Conservation (phyloP, 768 basidiomycete species). For the Vararia minispora region DNA sequence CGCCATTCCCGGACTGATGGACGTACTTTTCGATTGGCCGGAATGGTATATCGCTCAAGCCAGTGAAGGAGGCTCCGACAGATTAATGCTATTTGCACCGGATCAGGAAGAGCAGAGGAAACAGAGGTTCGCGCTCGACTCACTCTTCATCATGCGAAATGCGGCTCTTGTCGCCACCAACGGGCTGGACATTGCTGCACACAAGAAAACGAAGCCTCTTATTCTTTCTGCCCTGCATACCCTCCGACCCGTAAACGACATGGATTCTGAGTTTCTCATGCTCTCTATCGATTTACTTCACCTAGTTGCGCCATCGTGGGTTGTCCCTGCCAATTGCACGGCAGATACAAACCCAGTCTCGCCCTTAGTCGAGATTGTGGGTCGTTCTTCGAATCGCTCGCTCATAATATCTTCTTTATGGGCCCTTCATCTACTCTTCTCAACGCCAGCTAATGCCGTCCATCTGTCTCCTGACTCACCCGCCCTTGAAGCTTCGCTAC, state of each 20-base stretch:
- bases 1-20: constrained; percentile 66
- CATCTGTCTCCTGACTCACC: constrained; percentile 46
- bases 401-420: constrained; percentile 58
- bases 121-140: constrained; percentile 73
- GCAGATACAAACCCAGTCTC: constrained; percentile 34
- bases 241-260: constrained; percentile 49
- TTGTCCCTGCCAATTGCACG: constrained; percentile 24
- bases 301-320: constrained; percentile 38
- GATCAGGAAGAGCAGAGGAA: constrained; percentile 38
- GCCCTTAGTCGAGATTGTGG: constrained; percentile 43
- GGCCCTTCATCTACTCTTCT: constrained; percentile 50
- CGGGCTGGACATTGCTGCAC: constrained; percentile 43
- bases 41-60: constrained; percentile 59
- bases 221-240: constrained; percentile 54
- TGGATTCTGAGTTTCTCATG: constrained; percentile 61
- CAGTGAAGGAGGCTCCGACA: constrained; percentile 3
- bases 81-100: constrained; percentile 42
- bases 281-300: constrained; percentile 65
- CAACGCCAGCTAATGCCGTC: constrained; percentile 43
- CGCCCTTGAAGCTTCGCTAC: constrained; percentile 51
- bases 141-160: constrained; percentile 81
- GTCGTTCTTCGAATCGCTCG: constrained; percentile 57
- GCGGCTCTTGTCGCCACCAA: constrained; percentile 65
- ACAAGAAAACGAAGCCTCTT: constrained; percentile 53
- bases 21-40: constrained; percentile 82